A percentile compares a stretch with the other conserved stretches of the same genome.
Evolutionary conservation across 257 asterid species (phyloP).

Genomic region (Leonotis leonurus): DNA sequence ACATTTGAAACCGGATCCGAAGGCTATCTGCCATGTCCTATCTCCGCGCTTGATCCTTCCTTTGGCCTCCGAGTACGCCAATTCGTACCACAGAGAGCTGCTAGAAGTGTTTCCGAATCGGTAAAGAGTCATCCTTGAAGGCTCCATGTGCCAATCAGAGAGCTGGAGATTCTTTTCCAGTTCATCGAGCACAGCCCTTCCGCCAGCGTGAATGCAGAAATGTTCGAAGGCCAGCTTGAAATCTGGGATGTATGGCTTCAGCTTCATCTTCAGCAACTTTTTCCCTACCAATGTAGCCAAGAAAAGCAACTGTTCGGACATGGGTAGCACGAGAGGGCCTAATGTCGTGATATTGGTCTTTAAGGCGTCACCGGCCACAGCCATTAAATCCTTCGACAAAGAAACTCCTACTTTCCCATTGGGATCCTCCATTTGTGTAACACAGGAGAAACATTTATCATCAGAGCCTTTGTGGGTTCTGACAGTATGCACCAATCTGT

Average conservation of each 20-base stretch:
- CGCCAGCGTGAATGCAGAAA: constrained; percentile 88
- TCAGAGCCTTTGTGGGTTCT: constrained; percentile 74
- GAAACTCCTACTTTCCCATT: constrained; percentile 53
- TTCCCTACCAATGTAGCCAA: constrained; percentile 55
- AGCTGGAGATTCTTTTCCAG: constrained; percentile 65
- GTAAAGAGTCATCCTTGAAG: constrained; percentile 70
- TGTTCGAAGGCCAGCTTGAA: constrained; percentile 78
- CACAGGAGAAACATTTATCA: constrained; percentile 62
- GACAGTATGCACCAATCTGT: constrained; percentile 61
- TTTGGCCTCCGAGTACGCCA: constrained; percentile 62
- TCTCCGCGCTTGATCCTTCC: constrained; percentile 81
- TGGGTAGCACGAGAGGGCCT: constrained; percentile 77
- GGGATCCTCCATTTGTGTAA: constrained; percentile 64
- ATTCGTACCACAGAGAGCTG: constrained; percentile 78
- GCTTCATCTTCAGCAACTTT: constrained; percentile 59
- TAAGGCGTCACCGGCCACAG: constrained; percentile 70
- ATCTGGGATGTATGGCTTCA: constrained; percentile 70
- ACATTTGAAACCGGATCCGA: constrained; percentile 84
- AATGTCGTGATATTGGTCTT: constrained; percentile 67
- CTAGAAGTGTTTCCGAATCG: constrained; percentile 82
- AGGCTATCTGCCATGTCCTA: constrained; percentile 80
- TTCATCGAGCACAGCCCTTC: constrained; percentile 76
- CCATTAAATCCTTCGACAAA: constrained; percentile 65
- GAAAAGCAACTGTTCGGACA: constrained; percentile 70
- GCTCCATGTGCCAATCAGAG: constrained; percentile 78